These are phyloP conservation scores for Picea abies DNA, from an alignment of 83 land plant genomes.

Conservation along the genomic window DNA sequence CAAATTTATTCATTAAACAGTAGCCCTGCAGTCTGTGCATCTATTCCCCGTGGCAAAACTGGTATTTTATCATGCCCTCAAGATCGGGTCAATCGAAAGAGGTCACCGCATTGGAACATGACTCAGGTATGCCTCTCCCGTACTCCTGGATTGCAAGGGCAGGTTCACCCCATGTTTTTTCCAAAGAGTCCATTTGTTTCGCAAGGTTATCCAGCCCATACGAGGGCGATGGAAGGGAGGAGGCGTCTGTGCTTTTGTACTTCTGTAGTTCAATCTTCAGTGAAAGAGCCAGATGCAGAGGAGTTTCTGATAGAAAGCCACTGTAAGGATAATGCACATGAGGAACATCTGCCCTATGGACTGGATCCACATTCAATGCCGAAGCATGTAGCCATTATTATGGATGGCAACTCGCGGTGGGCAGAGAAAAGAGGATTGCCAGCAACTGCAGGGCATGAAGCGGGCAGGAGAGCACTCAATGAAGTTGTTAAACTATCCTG, in stretches of 20 bases:
- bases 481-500: constrained; percentile 42
- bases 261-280: background rate
- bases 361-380: constrained; percentile 43
- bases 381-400: constrained; percentile 78
- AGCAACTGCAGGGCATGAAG: constrained; percentile 35
- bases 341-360: constrained; percentile 36
- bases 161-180: background rate
- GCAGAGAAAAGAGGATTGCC: constrained; percentile 50
- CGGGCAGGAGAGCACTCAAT: constrained; percentile 37
- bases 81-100: background rate
- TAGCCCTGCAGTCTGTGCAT: background rate
- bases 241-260: background rate
- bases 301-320: background rate
- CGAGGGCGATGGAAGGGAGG: background rate
- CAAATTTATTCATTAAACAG: background rate
- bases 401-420: constrained; percentile 89
- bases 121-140: background rate
- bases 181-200: background rate
- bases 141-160: constrained; percentile 1
- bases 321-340: background rate
- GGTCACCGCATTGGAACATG: background rate
- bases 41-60: background rate
- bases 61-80: constrained; percentile 1
- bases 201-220: background rate
- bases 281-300: background rate